Evolutionary conservation across 768 basidiomycete genomes (phyloP).

Genomic region (Leccinum boreale): DNA sequence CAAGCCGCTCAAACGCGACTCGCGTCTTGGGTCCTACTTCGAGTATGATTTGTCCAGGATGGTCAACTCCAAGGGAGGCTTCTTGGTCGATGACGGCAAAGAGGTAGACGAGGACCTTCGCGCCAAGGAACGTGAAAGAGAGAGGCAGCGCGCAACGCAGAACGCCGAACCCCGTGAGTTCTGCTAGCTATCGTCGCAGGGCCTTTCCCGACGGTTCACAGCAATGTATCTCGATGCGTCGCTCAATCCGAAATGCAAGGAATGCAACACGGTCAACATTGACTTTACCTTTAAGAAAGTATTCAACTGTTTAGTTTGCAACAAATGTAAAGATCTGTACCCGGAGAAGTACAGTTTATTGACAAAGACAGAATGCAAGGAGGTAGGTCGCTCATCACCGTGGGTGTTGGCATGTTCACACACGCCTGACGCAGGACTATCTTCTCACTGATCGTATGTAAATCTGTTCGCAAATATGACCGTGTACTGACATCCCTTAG

Average conservation of each 20-base stretch:
- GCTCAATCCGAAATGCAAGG: slow-evolving; percentile 78
- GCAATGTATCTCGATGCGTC: slow-evolving; percentile 75
- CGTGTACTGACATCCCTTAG: slow-evolving; percentile 36
- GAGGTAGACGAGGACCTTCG: slow-evolving; percentile 74
- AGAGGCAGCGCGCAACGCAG: slow-evolving; percentile 73
- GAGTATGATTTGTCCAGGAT: slow-evolving; percentile 97
- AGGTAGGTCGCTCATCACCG: slow-evolving; percentile 46
- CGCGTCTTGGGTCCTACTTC: slow-evolving; percentile 86
- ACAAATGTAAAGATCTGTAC: slow-evolving; percentile 81
- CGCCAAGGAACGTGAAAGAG: slow-evolving; percentile 77
- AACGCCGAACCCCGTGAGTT: slow-evolving; percentile 66
- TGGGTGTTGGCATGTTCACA: slow-evolving; percentile 1
- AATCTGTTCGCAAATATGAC: neutral
- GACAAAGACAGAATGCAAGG: slow-evolving; percentile 98
- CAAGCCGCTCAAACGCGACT: slow-evolving; percentile 62
- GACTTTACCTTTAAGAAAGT: slow-evolving; percentile 79
- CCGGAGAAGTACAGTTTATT: slow-evolving; percentile 93
- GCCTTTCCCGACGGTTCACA: slow-evolving; percentile 28
- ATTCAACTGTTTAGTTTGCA: slow-evolving; percentile 85
- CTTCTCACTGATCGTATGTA: slow-evolving; percentile 85
- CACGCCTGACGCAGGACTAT: slow-evolving; percentile 63
- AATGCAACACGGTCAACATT: slow-evolving; percentile 87
- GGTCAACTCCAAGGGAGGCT: slow-evolving; percentile 96
- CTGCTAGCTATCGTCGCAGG: neutral
- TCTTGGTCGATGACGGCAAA: slow-evolving; percentile 85